Base-by-base conservation (phyloP, 495 filamentous ascomycete genomes). In the Niebla homalea region DNA sequence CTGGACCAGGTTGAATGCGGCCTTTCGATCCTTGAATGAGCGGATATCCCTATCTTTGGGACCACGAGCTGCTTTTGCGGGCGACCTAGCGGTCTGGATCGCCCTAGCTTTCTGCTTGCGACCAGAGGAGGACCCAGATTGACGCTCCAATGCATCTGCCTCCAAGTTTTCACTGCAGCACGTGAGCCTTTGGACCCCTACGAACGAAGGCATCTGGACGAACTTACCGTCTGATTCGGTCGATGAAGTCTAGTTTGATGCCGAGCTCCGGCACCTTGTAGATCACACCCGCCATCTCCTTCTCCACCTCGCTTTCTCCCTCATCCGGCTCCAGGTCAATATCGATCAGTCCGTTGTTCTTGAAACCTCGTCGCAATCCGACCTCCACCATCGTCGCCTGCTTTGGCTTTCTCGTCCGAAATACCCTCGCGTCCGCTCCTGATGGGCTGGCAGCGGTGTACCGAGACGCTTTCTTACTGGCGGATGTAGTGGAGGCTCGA, bases 321-420 rank as follows among this genome's bases (percentile, higher is more conserved):
- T 80, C 76, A 5, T 70, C 70, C 14, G 65, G 65, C 19, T 84
- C 78, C 37, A 80, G 69, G 35, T 82, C 79, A 20, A 93, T 68
- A 43, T 94, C 88, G 56, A 94, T 83, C 55, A 80, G 67, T 19
- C 89, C 87, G 52, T 86, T 84, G 65, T 89, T 89, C 49, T 64
- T 70, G 52, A 79, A 69, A 43, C 81, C 86, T 46, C 85, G 70
- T 23, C 63, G 57, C 7, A 77, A 60, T 15, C 56, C 59, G 5
- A 66, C 57, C 39, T 75, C 67, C 32, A 71, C 59, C 32, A 73
- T 61, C 40, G 51, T 58, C 8, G 78, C 67, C 38, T 75, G 68
- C 54, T 72, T 76, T 7, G 79, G 76, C 36, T 47, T 47, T 36
- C 45, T 29, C 19, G 45, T 47, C 18, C 45, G 14, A 18, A 47